Evolutionary conservation across 2,329 filamentous ascomycete species (phyloP).

Genomic region (Proliferodiscus dingleyae): DNA sequence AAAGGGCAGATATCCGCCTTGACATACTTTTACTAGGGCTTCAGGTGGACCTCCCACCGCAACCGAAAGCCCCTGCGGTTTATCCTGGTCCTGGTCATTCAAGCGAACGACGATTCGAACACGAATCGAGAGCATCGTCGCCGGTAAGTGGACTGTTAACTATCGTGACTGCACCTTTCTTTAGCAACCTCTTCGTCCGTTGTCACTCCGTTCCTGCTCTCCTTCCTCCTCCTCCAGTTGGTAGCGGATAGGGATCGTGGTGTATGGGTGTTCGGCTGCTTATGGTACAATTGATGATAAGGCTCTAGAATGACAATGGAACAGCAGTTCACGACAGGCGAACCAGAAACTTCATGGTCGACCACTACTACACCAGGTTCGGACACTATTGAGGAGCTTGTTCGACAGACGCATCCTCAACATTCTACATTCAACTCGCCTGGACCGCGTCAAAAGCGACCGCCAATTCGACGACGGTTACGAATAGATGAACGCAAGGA

Average conservation of each 20-base stretch:
- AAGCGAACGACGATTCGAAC: constrained; percentile 18
- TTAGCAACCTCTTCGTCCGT: constrained; percentile 5
- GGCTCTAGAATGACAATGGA: constrained; percentile 16
- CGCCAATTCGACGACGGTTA: constrained; percentile 15
- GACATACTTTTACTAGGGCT: constrained; percentile 3
- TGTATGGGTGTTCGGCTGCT: constrained; percentile 5
- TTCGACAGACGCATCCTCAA: constrained; percentile 10
- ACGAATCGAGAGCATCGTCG: constrained; percentile 4
- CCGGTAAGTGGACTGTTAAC: constrained; percentile 14
- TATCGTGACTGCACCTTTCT: constrained; percentile 18
- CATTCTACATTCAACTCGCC: constrained; percentile 8
- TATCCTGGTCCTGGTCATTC: constrained; percentile 5
- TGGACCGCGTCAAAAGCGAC: constrained; percentile 9
- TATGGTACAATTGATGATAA: constrained; percentile 6
- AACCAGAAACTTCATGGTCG: constrained; percentile 18
- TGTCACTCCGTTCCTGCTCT: constrained; percentile 1
- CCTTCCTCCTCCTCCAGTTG: constrained; percentile 2
- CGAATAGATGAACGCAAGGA: constrained; percentile 13
- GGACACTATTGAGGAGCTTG: constrained; percentile 24
- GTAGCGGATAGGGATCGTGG: constrained; percentile 8
- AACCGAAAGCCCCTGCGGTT: constrained; percentile 13
- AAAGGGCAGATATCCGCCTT: constrained; percentile 14
- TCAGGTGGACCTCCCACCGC: constrained; percentile 16
- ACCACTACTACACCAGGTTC: constrained; percentile 20
- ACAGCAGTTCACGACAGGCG: constrained; percentile 10